These are phyloP conservation scores for Penicillium arizonense DNA, from an alignment of 495 filamentous ascomycete species.

Conservation along the genomic window DNA sequence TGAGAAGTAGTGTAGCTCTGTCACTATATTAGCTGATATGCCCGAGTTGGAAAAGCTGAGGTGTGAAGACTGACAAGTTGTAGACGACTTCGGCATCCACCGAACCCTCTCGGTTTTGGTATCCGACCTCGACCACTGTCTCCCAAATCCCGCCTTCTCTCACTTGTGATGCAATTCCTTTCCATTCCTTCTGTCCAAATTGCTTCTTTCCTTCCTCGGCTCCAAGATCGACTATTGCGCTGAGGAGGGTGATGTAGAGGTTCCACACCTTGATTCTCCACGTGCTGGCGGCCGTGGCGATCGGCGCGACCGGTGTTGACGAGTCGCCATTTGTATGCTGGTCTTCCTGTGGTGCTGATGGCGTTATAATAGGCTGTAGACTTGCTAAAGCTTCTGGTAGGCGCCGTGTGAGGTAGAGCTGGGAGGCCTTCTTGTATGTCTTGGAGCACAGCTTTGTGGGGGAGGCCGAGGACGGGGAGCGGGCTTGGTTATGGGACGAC, in stretches of 20 bases:
- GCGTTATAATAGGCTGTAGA: conserved; percentile 72
- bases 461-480: conserved; percentile 49
- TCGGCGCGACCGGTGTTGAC: conserved; percentile 54
- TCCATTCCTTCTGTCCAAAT: conserved; percentile 84
- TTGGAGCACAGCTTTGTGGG: conserved; percentile 62
- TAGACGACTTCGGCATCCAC: conserved; percentile 95
- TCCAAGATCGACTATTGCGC: conserved; percentile 83
- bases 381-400: conserved; percentile 83
- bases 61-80: conserved; percentile 65
- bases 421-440: conserved; percentile 81
- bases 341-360: conserved; percentile 30
- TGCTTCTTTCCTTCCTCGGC: conserved; percentile 84
- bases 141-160: conserved; percentile 90
- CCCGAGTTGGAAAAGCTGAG: neutral
- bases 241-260: conserved; percentile 89
- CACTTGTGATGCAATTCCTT: conserved; percentile 71
- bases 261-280: conserved; percentile 95
- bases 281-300: conserved; percentile 68
- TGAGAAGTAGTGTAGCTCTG: conserved; percentile 82
- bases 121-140: conserved; percentile 80
- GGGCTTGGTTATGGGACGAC: conserved; percentile 46
- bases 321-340: conserved; percentile 37
- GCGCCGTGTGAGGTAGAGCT: conserved; percentile 88
- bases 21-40: conserved; percentile 10
- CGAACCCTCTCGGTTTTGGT: conserved; percentile 80